A percentile compares a stretch with the other conserved stretches of the same genome.
These are phyloP conservation scores for Leptosphaerulina australis DNA, from an alignment of 2,329 filamentous ascomycete genomes.

Conservation along the genomic window DNA sequence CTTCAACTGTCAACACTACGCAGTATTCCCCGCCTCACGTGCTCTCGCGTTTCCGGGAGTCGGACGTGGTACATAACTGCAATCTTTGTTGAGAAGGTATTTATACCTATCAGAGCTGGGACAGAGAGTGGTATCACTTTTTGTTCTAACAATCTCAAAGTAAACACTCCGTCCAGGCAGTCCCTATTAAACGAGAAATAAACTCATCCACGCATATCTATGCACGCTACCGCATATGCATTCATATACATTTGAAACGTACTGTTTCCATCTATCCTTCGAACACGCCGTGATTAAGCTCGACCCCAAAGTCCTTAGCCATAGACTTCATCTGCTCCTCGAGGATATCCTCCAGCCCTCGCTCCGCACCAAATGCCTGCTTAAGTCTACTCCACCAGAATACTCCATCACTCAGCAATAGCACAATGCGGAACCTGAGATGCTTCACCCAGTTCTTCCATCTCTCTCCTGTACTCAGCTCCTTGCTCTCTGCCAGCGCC, in stretches of 20 bases:
- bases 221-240: neutral
- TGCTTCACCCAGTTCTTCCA: conserved; percentile 75
- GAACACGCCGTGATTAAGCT: conserved; percentile 86
- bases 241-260: neutral
- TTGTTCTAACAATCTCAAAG: too few relatives aligned
- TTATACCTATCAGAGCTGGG: too few relatives aligned
- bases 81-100: too few relatives aligned
- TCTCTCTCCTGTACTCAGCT: conserved; percentile 67
- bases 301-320: conserved; percentile 89
- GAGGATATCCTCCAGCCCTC: conserved; percentile 93
- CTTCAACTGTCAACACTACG: neutral
- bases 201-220: neutral
- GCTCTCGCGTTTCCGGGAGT: too few relatives aligned
- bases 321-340: conserved; percentile 85
- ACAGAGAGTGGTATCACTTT: too few relatives aligned
- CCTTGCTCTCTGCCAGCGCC: conserved; percentile 76
- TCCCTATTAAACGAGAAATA: too few relatives aligned
- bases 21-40: neutral
- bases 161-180: too few relatives aligned
- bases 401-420: conserved; percentile 76
- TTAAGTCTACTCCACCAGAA: conserved; percentile 82
- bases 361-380: conserved; percentile 76
- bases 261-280: conserved; percentile 66
- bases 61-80: too few relatives aligned
- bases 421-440: conserved; percentile 77